Conservation (phyloP, 495 filamentous ascomycete genomes). For the Rhypophila decipiens region DNA sequence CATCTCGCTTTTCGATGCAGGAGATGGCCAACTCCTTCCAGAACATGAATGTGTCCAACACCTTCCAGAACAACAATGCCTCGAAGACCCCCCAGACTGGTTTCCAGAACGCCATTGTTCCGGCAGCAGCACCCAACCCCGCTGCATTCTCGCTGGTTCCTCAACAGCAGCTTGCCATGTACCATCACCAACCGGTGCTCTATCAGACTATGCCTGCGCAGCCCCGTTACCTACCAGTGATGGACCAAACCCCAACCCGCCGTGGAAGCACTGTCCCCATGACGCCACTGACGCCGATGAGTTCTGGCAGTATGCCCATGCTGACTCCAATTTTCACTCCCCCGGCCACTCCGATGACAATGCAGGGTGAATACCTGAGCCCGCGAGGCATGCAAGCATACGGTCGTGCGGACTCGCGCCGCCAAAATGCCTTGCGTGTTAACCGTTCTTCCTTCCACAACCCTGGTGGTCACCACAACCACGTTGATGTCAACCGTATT, state of each 20-base stretch:
- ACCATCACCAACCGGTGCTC: slow-evolving; percentile 32
- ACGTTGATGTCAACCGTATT: slow-evolving; percentile 61
- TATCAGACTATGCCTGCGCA: slow-evolving; percentile 21
- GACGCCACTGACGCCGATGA: slow-evolving; percentile 23
- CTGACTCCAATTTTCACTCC: slow-evolving; percentile 24
- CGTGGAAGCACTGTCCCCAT: slow-evolving; percentile 15
- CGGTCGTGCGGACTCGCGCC: slow-evolving; percentile 24
- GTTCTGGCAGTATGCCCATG: slow-evolving; percentile 13
- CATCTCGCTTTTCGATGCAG: slow-evolving; percentile 2
- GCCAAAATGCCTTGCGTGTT: slow-evolving; percentile 36
- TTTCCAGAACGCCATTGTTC: background rate
- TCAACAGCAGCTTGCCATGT: slow-evolving; percentile 22
- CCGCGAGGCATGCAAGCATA: slow-evolving; percentile 24
- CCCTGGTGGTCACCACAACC: slow-evolving; percentile 51
- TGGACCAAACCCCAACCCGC: slow-evolving; percentile 31
- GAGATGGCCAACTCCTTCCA: slow-evolving; percentile 14
- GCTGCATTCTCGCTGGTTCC: slow-evolving; percentile 11
- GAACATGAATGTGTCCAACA: slow-evolving; percentile 8
- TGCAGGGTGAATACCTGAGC: slow-evolving; percentile 20
- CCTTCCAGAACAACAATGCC: slow-evolving; percentile 6
- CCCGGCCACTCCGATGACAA: slow-evolving; percentile 27
- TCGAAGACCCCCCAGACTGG: slow-evolving; percentile 6
- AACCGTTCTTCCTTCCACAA: slow-evolving; percentile 35
- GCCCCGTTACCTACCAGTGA: slow-evolving; percentile 23
- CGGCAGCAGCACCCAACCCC: slow-evolving; percentile 5